Conservation (phyloP, 2,329 filamentous ascomycete species). For the Pyrenophora tritici-repentis region DNA sequence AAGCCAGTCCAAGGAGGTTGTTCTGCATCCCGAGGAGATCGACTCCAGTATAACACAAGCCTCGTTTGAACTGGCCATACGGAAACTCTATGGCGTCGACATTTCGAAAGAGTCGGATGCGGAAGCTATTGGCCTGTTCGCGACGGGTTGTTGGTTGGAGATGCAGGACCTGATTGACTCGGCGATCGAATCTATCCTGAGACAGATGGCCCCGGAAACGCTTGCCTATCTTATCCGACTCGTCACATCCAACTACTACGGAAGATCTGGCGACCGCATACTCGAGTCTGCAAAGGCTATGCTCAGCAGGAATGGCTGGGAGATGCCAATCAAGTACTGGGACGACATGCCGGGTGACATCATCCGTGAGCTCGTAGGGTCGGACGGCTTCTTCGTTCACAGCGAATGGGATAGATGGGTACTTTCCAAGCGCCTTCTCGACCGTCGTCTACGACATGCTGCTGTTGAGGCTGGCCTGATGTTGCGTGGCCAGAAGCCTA, state of each 20-base stretch:
- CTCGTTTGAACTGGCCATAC: constrained; percentile 61
- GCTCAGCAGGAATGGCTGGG: constrained; percentile 62
- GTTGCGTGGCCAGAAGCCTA: constrained; percentile 49
- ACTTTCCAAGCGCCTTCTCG: constrained; percentile 59
- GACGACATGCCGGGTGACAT: constrained; percentile 63
- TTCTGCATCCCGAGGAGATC: constrained; percentile 59
- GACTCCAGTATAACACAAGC: constrained; percentile 59
- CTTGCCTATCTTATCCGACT: constrained; percentile 57
- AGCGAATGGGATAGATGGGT: constrained; percentile 64
- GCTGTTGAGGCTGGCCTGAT: constrained; percentile 56
- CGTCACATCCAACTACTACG: constrained; percentile 62
- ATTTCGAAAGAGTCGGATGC: constrained; percentile 56
- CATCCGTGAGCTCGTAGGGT: constrained; percentile 62
- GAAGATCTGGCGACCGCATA: constrained; percentile 59
- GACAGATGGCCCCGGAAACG: constrained; percentile 58
- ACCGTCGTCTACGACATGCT: constrained; percentile 55
- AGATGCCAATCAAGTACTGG: constrained; percentile 61
- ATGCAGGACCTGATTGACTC: constrained; percentile 61
- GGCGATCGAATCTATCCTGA: constrained; percentile 59
- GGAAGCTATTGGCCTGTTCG: constrained; percentile 60
- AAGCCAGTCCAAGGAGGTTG: constrained; percentile 58
- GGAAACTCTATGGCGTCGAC: constrained; percentile 59
- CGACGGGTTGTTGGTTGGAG: constrained; percentile 62
- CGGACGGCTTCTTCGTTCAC: constrained; percentile 63
- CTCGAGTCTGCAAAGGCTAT: constrained; percentile 63